Base-by-base conservation (phyloP, 2,329 filamentous ascomycete species). In the Didymella pomorum region DNA sequence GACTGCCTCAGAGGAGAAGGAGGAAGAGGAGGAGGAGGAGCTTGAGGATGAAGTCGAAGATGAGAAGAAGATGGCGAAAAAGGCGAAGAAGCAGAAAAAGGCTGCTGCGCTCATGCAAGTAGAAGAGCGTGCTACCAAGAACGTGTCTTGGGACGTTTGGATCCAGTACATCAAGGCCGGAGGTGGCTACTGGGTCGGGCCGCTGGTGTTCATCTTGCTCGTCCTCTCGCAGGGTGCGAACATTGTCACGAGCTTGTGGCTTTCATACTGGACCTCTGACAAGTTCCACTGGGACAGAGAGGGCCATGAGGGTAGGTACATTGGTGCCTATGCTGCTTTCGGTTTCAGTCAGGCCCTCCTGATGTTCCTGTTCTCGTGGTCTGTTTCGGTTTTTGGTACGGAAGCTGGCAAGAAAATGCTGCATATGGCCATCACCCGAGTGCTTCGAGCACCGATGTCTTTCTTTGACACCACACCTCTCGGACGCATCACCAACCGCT, bases 391-490 rank as follows among this genome's bases (percentile, higher is more conserved):
- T 0, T 86, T 89, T 52, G 92, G 93, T 44, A 97, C 95, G 1
- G 87, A 85, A 20, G 86, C 93, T 5, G 95, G 91, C 72, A 94
- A 90, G 75, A 83, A 83, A 37, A 92, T 98, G 86, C 84, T 98
- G 49, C 86, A 89, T 28, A 83, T 87, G 33, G 94, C 95, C 7
- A 91, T 98, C 69, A 87, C 83, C 9, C 85, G 91, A 16, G 92
- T 95, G 0, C 75, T 89, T 9, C 81, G 87, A 45, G 87, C 87
- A 3, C 87, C 87, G 1, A 89, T 89, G 92, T 90, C 91, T 4
- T 98, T 98, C 80, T 98, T 98, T 79, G 95, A 99, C 70, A 98
- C 95, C 0, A 98, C 95, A 0, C 95, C 95, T 0, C 84, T 98
- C 1, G 95, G 95, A 20, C 89, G 94, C 35, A 97, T 98, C 75